These are phyloP conservation scores for Debaryomyces sp. DNA, from an alignment of 1,139 yeast genomes.

Conservation along the genomic window DNA sequence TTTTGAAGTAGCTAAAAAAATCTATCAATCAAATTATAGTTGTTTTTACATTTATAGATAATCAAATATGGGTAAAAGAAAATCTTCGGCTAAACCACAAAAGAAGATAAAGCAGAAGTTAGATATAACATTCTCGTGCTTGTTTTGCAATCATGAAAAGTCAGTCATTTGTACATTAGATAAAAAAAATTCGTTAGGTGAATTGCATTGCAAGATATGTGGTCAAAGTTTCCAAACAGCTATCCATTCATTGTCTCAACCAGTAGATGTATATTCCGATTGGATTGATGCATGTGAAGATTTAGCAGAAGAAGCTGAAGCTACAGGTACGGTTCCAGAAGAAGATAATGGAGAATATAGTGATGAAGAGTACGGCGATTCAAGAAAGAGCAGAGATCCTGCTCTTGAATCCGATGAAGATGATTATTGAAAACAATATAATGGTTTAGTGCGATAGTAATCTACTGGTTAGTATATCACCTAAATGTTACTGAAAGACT, in stretches of 20 bases:
- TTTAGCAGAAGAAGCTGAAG: conserved; percentile 68
- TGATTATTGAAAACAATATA: conserved; percentile 16
- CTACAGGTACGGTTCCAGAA: conserved; percentile 22
- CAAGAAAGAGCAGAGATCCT: conserved; percentile 17
- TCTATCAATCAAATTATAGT: neutral
- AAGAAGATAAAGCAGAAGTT: conserved; percentile 78
- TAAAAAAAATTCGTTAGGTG: conserved; percentile 84
- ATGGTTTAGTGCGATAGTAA: neutral
- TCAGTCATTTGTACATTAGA: conserved; percentile 89
- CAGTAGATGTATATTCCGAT: conserved; percentile 94
- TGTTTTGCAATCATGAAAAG: conserved; percentile 94
- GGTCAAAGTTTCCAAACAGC: conserved; percentile 93
- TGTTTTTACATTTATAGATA: neutral
- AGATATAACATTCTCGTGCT: conserved; percentile 85
- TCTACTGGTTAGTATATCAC: conserved; percentile 9
- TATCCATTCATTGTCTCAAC: conserved; percentile 79
- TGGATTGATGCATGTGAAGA: conserved; percentile 99
- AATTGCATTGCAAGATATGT: conserved; percentile 86
- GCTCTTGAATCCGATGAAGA: conserved; percentile 34
- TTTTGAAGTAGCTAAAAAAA: neutral
- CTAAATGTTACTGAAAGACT: neutral
- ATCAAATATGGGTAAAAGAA: conserved; percentile 75
- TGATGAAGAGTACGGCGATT: conserved; percentile 37
- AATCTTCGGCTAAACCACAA: conserved; percentile 84
- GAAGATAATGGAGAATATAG: conserved; percentile 37